phyloP scores from a whole-genome alignment of 176 grass and related monocot species.

The Carex cristatella region DNA sequence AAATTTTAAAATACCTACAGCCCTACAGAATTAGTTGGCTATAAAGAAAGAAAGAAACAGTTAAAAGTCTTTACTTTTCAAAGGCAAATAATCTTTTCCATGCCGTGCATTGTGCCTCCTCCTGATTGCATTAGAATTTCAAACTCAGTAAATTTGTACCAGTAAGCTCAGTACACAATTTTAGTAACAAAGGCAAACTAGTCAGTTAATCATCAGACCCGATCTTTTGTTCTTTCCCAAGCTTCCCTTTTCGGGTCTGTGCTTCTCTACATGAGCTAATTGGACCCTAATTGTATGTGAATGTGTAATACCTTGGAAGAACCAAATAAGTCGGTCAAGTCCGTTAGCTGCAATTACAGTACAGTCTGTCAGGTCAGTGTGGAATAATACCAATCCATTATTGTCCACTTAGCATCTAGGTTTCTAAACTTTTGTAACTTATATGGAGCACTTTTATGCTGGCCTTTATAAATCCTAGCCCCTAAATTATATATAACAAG shows the following conservation, averaged over 20 bases:
- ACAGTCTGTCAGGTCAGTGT: background rate
- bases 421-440: background rate
- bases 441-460: background rate
- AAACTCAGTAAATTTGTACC: background rate
- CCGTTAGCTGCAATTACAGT: background rate
- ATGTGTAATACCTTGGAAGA: background rate
- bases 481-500: background rate
- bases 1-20: background rate
- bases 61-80: constrained; percentile 65
- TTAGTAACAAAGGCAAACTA: background rate
- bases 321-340: background rate
- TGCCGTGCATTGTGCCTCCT: constrained; percentile 81
- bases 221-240: background rate
- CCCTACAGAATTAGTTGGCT: background rate
- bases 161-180: background rate
- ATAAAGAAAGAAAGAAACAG: constrained; percentile 6
- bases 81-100: constrained; percentile 90
- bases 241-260: background rate
- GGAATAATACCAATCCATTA: background rate
- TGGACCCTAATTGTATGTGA: background rate
- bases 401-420: background rate
- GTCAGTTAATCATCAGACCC: background rate
- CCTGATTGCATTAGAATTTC: constrained; percentile 31
- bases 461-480: background rate
- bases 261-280: background rate